phyloP scores from a whole-genome alignment of 2,329 filamentous ascomycete species.

The Cordyceps javanica region DNA sequence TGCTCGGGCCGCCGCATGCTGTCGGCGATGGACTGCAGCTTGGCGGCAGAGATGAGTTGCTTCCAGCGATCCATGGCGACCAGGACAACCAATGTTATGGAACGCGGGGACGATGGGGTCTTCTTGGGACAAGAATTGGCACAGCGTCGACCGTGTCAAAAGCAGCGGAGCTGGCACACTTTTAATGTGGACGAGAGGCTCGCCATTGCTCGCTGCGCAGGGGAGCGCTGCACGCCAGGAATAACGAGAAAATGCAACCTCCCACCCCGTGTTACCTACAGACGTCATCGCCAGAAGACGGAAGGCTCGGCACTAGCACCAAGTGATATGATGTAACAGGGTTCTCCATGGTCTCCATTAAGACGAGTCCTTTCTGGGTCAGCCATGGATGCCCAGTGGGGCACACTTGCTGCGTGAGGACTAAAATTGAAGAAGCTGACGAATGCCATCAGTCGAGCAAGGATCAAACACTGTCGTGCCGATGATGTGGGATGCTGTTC shows the following conservation, averaged over 20 bases:
- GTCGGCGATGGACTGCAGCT: slow-evolving; percentile 2
- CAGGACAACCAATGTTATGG: neutral
- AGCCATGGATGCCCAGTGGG: neutral
- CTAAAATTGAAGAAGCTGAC: too few relatives aligned
- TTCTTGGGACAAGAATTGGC: neutral
- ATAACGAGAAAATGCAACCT: neutral
- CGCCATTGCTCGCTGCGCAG: neutral
- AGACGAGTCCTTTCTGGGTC: neutral
- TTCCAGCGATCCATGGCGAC: slow-evolving; percentile 8
- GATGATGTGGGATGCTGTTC: too few relatives aligned
- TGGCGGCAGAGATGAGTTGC: neutral
- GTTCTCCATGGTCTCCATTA: neutral
- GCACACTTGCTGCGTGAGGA: neutral
- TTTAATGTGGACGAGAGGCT: neutral
- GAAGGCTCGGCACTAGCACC: neutral
- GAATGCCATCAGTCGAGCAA: too few relatives aligned
- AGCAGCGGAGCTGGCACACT: neutral
- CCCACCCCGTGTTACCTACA: neutral
- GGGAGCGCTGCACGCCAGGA: neutral
- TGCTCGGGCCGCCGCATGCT: slow-evolving; percentile 4
- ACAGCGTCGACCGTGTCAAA: neutral
- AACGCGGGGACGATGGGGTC: too few relatives aligned
- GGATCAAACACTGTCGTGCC: too few relatives aligned
- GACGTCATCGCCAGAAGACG: neutral
- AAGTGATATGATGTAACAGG: slow-evolving; percentile 1